These are phyloP conservation scores for Avena insularis DNA, from an alignment of 176 grass and related monocot species.

Conservation along the genomic window DNA sequence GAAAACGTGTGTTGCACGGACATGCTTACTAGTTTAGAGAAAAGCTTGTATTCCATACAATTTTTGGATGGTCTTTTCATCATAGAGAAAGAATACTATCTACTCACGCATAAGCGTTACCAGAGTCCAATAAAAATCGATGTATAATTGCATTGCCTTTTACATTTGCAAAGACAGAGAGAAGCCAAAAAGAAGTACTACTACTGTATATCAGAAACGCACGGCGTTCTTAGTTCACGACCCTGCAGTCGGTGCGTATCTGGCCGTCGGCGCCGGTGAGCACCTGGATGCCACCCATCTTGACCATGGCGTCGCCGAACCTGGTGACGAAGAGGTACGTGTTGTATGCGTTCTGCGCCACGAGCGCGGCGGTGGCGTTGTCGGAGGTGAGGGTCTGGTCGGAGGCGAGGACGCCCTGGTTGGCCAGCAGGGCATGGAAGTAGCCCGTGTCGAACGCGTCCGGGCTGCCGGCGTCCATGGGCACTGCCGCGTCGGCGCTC, in stretches of 20 bases:
- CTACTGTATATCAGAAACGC: background rate
- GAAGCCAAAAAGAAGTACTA: background rate
- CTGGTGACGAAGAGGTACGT: conserved; percentile 39
- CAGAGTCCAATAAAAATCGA: background rate
- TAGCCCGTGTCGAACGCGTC: conserved; percentile 50
- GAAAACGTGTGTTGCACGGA: too few relatives aligned
- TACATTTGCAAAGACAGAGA: background rate
- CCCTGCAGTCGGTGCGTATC: conserved; percentile 60
- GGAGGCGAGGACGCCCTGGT: conserved; percentile 63
- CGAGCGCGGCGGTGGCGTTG: conserved; percentile 49
- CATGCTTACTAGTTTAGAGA: too few relatives aligned
- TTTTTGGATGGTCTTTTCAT: background rate
- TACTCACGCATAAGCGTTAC: background rate
- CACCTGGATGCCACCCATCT: conserved; percentile 57
- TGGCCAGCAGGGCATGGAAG: conserved; percentile 45
- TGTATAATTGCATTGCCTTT: background rate
- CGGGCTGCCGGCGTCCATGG: conserved; percentile 58
- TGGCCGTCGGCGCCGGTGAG: conserved; percentile 62
- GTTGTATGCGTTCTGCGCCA: conserved; percentile 55
- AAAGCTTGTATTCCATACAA: background rate
- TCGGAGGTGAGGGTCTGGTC: conserved; percentile 58
- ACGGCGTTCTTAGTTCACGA: conserved; percentile 44
- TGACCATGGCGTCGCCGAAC: conserved; percentile 69
- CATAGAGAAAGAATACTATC: background rate
- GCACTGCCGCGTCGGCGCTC: conserved; percentile 14